phyloP scores from a whole-genome alignment of 148 eudicot species.

The Rhododendron ovatum region DNA sequence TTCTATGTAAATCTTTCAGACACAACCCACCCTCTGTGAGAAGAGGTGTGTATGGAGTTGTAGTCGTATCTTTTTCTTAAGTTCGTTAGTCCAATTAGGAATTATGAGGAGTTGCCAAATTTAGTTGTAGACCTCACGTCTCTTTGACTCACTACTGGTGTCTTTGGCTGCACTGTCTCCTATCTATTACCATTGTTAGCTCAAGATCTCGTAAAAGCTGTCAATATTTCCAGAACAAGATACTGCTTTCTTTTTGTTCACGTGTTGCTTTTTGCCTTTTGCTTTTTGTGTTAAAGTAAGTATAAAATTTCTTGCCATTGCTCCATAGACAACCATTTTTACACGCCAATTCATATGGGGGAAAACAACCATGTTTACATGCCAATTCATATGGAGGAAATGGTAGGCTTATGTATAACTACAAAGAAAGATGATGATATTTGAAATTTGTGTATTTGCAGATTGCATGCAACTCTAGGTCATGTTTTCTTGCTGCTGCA shows the following conservation, averaged over 20 bases:
- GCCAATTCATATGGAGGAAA: not conserved
- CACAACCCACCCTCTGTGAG: not conserved
- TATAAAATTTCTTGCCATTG: not conserved
- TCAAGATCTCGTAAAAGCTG: not conserved
- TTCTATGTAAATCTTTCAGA: not conserved
- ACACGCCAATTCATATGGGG: not conserved
- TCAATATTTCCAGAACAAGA: not conserved
- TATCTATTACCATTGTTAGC: not conserved
- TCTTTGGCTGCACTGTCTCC: not conserved
- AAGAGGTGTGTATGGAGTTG: not conserved
- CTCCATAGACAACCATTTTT: not conserved
- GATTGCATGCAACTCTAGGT: slow-evolving; percentile 78
- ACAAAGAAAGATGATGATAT: not conserved
- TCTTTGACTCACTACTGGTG: not conserved
- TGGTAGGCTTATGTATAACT: not conserved
- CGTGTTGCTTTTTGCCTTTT: not conserved
- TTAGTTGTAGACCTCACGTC: not conserved
- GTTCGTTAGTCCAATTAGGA: not conserved
- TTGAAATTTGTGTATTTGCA: slow-evolving; percentile 24
- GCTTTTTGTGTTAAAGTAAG: not conserved
- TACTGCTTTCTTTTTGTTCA: not conserved
- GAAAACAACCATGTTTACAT: not conserved
- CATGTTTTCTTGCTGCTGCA: slow-evolving; percentile 89
- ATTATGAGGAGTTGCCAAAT: not conserved
- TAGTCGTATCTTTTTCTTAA: not conserved